These are phyloP conservation scores for Parascedosporium putredinis DNA, from an alignment of 2,329 filamentous ascomycete genomes.

Conservation along the genomic window DNA sequence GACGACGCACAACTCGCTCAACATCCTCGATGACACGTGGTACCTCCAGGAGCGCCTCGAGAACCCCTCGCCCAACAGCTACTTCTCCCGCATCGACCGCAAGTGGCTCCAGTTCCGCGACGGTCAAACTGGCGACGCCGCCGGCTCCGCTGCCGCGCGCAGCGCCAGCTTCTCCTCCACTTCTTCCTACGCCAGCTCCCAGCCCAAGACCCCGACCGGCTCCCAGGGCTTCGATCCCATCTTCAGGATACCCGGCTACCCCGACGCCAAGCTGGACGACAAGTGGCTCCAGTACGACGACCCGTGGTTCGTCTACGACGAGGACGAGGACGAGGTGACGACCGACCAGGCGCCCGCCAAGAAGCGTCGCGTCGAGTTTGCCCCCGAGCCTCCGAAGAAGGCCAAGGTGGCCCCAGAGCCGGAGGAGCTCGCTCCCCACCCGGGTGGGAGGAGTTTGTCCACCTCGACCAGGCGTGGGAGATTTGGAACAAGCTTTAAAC, in stretches of 20 bases:
- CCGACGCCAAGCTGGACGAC: not conserved
- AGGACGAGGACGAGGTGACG: not conserved
- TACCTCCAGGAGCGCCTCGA: not conserved
- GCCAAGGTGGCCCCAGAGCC: not conserved
- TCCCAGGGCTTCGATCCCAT: not conserved
- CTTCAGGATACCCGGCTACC: not conserved
- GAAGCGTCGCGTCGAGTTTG: not conserved
- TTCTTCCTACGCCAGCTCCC: not conserved
- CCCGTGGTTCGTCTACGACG: not conserved
- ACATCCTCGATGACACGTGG: not conserved
- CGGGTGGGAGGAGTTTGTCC: not conserved
- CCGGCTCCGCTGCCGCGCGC: not conserved
- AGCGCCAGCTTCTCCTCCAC: not conserved
- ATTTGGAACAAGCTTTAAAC: not conserved
- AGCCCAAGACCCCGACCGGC: not conserved
- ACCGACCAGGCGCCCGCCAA: not conserved
- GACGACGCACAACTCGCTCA: not conserved
- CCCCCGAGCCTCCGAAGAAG: not conserved
- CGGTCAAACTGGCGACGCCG: not conserved
- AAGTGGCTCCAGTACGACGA: constrained; percentile 1
- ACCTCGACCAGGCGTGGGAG: not conserved
- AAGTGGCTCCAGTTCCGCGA: not conserved
- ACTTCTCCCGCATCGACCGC: not conserved
- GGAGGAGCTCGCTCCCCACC: not conserved
- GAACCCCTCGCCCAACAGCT: not conserved